Evolutionary conservation across 1,284 basidiomycete genomes (phyloP).

Genomic region (Acaromyces ingoldii): DNA sequence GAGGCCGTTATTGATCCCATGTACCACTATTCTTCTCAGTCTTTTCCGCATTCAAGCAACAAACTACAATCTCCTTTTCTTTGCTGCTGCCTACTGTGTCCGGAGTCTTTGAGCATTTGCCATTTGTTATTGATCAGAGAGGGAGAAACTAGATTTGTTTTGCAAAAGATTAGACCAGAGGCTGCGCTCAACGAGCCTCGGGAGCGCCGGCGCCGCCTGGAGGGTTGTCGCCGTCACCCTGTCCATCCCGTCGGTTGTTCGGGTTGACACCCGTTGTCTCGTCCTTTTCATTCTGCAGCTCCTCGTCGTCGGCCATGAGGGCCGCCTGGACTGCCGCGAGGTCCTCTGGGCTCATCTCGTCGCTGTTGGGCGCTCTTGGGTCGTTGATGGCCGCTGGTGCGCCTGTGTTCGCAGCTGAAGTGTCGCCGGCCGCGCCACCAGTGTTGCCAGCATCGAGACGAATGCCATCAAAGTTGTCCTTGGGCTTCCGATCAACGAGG

Average conservation of each 20-base stretch:
- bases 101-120: too few relatives aligned
- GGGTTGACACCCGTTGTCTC: constrained; percentile 3
- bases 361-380: constrained; percentile 5
- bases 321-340: constrained; percentile 33
- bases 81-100: too few relatives aligned
- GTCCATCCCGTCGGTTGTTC: too few relatives aligned
- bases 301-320: constrained; percentile 35
- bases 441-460: constrained; percentile 23
- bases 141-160: too few relatives aligned
- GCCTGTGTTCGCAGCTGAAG: constrained; percentile 9
- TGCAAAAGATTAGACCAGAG: too few relatives aligned
- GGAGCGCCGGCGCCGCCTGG: too few relatives aligned
- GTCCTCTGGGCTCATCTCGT: constrained; percentile 34
- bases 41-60: too few relatives aligned
- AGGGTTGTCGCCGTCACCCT: too few relatives aligned
- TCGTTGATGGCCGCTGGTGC: neutral
- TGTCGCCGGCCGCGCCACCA: constrained; percentile 8
- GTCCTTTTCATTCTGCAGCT: constrained; percentile 24
- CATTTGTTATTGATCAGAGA: too few relatives aligned
- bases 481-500: constrained; percentile 35
- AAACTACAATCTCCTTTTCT: too few relatives aligned
- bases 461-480: constrained; percentile 24
- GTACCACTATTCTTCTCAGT: too few relatives aligned
- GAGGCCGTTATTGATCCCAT: constrained; percentile 4
- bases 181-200: too few relatives aligned